Evolutionary conservation across 2,329 filamentous ascomycete genomes (phyloP), one percentile per base, ranked within the genome.

Genomic region (Fusarium piperis): DNA sequence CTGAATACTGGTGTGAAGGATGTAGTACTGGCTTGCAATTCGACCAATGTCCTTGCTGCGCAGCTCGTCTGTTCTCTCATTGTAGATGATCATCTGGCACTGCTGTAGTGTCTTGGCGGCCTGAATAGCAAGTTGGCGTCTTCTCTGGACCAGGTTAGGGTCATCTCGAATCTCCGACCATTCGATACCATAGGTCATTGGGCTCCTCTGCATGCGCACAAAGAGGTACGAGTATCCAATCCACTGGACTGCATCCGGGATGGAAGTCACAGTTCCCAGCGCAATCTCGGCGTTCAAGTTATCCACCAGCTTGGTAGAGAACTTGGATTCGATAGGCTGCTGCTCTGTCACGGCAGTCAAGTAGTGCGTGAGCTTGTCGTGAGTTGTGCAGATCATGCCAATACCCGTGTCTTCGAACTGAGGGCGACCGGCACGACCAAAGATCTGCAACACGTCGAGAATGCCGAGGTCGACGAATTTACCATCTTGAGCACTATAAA

Each of bases 51-150:
- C 95, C 80, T 99, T 99, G 67, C 94, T 93, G 65, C 94, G 91
- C 10, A 99, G 88, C 76, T 98, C 95, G 74, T 98, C 95, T 0
- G 95, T 99, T 18, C 87, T 89, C 78, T 98, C 96, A 73, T 99
- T 98, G 85, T 95, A 99, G 63, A 99, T 96, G 77, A 99, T 96
- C 97, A 99, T 99, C 82, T 99, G 96, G 74, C 94, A 97, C 78
- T 95, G 89, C 78, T 98, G 95, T 46, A 99, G 84, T 6, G 94
- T 93, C 46, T 91, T 88, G 1, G 96, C 96, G 26, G 96, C 96
- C 75, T 97, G 92, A 48, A 97, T 94, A 60, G 96, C 92, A 59
- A 99, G 85, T 72, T 96, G 91, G 4, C 95, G 90, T 58, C 96
- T 90, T 73, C 95, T 88, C 77, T 96, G 92, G 2, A 98, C 94